Percentiles rank a stretch among this genome's conserved stretches.
Evolutionary conservation across 139 green algal genomes (phyloP).

Genomic region (Nannochloris sp.): DNA sequence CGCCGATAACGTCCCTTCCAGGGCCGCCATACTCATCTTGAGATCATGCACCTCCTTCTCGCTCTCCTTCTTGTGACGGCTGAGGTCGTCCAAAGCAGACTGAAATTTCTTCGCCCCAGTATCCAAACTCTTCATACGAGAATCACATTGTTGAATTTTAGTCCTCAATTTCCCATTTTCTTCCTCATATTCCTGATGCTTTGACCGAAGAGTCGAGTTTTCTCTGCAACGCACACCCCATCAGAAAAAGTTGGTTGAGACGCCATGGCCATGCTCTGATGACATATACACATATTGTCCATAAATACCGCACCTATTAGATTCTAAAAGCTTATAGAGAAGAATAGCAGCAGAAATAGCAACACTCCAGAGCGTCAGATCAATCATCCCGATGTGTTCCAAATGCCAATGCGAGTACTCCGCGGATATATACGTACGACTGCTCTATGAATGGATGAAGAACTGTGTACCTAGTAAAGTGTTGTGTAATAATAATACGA

Average conservation of each 20-base stretch:
- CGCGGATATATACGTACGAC: too few relatives aligned
- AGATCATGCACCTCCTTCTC: neutral
- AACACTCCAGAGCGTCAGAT: too few relatives aligned
- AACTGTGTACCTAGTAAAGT: too few relatives aligned
- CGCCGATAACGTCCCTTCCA: neutral
- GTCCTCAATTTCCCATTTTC: neutral
- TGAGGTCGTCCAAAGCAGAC: neutral
- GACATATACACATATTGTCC: neutral
- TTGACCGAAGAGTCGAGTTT: conserved; percentile 1
- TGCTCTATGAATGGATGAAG: too few relatives aligned
- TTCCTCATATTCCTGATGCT: neutral
- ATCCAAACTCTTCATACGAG: conserved; percentile 3
- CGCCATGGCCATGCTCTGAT: neutral
- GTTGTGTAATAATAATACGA: too few relatives aligned
- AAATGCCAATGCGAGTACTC: too few relatives aligned
- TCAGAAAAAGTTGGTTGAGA: neutral
- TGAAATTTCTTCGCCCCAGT: conserved; percentile 1
- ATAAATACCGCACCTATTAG: neutral
- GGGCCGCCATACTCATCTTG: neutral
- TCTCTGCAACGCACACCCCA: neutral
- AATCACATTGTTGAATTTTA: neutral
- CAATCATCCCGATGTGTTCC: too few relatives aligned
- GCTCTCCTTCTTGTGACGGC: conserved; percentile 2
- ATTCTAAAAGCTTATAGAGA: conserved; percentile 8
- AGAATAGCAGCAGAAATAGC: too few relatives aligned